Percentiles rank a stretch among this genome's conserved stretches.
phyloP scores from a whole-genome alignment of 1,139 yeast genomes.

The Hansenula anomala region DNA sequence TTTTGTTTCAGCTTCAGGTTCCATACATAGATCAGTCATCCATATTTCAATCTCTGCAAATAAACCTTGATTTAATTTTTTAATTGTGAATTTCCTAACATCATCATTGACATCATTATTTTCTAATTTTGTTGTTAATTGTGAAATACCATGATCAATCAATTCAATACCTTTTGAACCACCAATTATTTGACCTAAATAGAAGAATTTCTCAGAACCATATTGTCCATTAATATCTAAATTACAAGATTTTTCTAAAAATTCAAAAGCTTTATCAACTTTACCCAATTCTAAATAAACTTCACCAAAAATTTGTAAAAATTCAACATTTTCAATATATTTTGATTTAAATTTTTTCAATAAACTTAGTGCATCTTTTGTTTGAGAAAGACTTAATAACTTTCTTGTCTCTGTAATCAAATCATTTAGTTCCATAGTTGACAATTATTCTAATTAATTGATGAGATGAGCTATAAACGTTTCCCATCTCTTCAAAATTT shows the following conservation, averaged over 20 bases:
- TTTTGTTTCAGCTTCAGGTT: slow-evolving; percentile 73
- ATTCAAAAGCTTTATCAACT: slow-evolving; percentile 70
- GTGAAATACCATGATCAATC: slow-evolving; percentile 58
- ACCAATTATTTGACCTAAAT: slow-evolving; percentile 88
- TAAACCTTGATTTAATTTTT: slow-evolving; percentile 63
- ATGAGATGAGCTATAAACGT: no score
- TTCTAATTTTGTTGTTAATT: slow-evolving; percentile 28
- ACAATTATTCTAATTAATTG: no score
- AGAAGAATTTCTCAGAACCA: slow-evolving; percentile 80
- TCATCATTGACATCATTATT: slow-evolving; percentile 13
- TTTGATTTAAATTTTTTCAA: slow-evolving; percentile 25
- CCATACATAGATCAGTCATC: slow-evolving; percentile 99
- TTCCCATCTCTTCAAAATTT: no score
- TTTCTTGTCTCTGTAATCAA: slow-evolving; percentile 1
- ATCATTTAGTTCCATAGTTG: neutral
- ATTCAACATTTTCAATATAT: slow-evolving; percentile 29
- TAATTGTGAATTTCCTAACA: slow-evolving; percentile 19
- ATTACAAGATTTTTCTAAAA: slow-evolving; percentile 58
- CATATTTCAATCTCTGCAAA: slow-evolving; percentile 91
- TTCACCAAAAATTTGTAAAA: slow-evolving; percentile 60
- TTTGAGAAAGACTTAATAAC: slow-evolving; percentile 26
- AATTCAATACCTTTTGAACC: slow-evolving; percentile 70
- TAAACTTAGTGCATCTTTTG: slow-evolving; percentile 35
- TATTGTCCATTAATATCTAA: slow-evolving; percentile 60
- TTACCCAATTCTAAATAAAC: slow-evolving; percentile 73